Base-by-base conservation (phyloP, 73 alveolate genomes). In the Durusdinium trenchii region DNA sequence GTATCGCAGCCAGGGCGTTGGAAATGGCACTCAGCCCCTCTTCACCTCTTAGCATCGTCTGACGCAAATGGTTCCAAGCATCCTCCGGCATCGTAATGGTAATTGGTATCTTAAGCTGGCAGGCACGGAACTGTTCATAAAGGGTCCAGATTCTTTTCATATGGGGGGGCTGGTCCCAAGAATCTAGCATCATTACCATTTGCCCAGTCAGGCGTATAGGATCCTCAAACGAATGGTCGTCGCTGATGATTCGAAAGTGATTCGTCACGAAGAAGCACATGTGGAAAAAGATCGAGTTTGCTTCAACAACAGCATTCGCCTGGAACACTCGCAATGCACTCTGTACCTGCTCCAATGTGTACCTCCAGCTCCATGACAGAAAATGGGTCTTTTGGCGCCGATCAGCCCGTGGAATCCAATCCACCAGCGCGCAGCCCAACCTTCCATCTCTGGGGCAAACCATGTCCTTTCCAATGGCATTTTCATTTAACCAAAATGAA, bases 371-470 rank as follows among this genome's bases (percentile, higher is more conserved):
- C 95, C 95, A 87, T 62, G 95, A 87, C 95, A 87, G 23, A 16
- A 61, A 62, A 28, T 87, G 95, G 26, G 95, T 87, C 62, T 87
- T 83, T n/a, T 40, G 51, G 46, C 51, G 73, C n/a, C 84, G 84
- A 87, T 87, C 62, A 5, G 38, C 64, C 50, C 67, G 83, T 7
- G 95, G 64, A 45, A 62, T 60, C 85, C 83, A 87, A 40, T 87
- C 95, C 36, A 87, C 67, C 95, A 87, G 69, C 52, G 95, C 95
- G 40, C 95, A 87, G 36, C 95, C 95, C 6, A 48, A 48, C 47
- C 50, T 47, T 14, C 95, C 95, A 40, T 87, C 95, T 9, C 95
- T 43, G 5, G 95, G 85, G 71, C 95, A 87, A 45, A 43, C 40
- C 28, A 87, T 43, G 48, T 62, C 85, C 50, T 30, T 3, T 52